Conservation (phyloP, 2,329 filamentous ascomycete species). For the Endoconidiophora polonica region DNA sequence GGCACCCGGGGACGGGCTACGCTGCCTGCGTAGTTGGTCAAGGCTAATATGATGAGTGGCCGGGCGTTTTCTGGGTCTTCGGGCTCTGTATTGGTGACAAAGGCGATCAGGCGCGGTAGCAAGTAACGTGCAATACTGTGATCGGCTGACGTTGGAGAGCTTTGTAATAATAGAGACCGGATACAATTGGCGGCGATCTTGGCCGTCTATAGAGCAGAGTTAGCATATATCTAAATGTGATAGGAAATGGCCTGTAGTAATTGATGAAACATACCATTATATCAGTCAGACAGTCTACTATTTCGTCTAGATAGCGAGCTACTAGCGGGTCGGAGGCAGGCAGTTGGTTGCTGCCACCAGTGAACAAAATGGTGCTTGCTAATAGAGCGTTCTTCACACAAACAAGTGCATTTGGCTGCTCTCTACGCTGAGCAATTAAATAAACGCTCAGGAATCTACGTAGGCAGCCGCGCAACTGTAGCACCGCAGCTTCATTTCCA, state of each 20-base stretch:
- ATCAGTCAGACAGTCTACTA: conserved; percentile 69
- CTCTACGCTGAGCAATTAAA: conserved; percentile 57
- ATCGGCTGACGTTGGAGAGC: conserved; percentile 45
- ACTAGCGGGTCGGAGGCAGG: conserved; percentile 61
- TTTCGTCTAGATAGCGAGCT: conserved; percentile 56
- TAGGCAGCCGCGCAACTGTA: conserved; percentile 67
- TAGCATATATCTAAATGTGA: conserved; percentile 7
- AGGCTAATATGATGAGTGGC: conserved; percentile 51
- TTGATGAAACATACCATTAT: conserved; percentile 49
- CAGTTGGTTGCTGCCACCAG: conserved; percentile 57
- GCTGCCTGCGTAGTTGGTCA: conserved; percentile 52
- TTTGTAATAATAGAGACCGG: conserved; percentile 60
- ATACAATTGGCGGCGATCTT: conserved; percentile 85
- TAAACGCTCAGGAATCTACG: conserved; percentile 70
- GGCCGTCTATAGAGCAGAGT: conserved; percentile 40
- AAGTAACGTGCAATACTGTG: conserved; percentile 59
- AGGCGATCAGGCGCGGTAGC: conserved; percentile 58
- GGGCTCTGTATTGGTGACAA: conserved; percentile 50
- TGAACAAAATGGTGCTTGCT: conserved; percentile 76
- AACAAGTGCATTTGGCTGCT: conserved; percentile 56
- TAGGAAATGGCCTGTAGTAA: background rate
- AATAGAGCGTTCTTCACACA: conserved; percentile 90
- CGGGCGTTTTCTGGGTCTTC: conserved; percentile 70
- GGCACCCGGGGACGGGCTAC: conserved; percentile 29
- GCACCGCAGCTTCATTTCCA: conserved; percentile 34